Conservation (phyloP, 805 yeast species). For the Teunomyces aglyptinius region DNA sequence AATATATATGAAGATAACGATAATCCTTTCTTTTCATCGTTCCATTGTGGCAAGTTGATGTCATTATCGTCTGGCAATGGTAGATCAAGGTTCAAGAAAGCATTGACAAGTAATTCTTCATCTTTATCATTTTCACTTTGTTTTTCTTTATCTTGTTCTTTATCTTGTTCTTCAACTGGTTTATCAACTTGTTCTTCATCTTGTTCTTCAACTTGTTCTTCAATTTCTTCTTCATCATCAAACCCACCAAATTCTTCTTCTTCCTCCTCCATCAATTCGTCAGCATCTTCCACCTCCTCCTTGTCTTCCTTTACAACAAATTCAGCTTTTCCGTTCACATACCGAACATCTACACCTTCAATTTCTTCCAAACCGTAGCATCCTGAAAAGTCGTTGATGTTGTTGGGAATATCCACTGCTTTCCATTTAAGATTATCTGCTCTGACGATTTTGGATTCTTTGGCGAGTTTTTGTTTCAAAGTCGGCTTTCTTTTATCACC, state of each 20-base stretch:
- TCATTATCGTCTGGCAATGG: slow-evolving; percentile 34
- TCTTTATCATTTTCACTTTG: background rate
- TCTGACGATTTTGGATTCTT: slow-evolving; percentile 41
- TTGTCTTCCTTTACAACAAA: slow-evolving; percentile 40
- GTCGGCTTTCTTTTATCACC: slow-evolving; percentile 18
- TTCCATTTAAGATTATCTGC: slow-evolving; percentile 70
- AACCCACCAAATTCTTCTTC: slow-evolving; percentile 28
- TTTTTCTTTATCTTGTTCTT: slow-evolving; percentile 6
- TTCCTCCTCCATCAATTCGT: slow-evolving; percentile 19
- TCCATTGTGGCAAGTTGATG: slow-evolving; percentile 63
- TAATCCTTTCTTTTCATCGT: slow-evolving; percentile 36
- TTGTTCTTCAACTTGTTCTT: slow-evolving; percentile 6
- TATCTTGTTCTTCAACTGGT: slow-evolving; percentile 3
- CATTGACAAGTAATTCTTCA: slow-evolving; percentile 25
- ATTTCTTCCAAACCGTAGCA: slow-evolving; percentile 91
- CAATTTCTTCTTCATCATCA: slow-evolving; percentile 15
- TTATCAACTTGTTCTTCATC: slow-evolving; percentile 5
- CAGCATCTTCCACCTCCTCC: slow-evolving; percentile 9
- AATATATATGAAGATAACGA: slow-evolving; percentile 54
- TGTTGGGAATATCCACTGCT: slow-evolving; percentile 76
- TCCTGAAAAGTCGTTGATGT: slow-evolving; percentile 84
- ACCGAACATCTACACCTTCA: slow-evolving; percentile 85
- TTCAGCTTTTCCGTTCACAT: slow-evolving; percentile 64
- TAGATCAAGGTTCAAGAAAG: slow-evolving; percentile 24
- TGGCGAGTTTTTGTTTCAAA: slow-evolving; percentile 28